Conservation (phyloP, 2,329 filamentous ascomycete genomes). For the Xylaria sp. region DNA sequence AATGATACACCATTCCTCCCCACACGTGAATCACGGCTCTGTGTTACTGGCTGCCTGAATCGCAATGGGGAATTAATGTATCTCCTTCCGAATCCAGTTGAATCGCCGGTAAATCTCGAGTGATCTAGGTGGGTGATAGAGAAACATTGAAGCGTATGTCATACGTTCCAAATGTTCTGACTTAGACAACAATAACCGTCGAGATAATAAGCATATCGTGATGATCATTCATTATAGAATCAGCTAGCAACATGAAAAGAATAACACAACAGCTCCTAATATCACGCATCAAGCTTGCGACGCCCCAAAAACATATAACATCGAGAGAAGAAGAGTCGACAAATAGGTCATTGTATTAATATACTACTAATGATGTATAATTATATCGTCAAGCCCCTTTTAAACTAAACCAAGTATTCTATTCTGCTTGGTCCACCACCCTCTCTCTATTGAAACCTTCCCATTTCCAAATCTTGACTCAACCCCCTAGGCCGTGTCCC, state of each 20-base stretch:
- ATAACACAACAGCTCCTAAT: no score
- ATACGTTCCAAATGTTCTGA: not conserved
- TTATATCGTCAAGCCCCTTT: not conserved
- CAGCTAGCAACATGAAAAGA: no score
- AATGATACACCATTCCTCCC: not conserved
- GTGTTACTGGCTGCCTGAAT: not conserved
- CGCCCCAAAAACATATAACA: no score
- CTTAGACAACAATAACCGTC: not conserved
- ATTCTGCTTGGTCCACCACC: not conserved
- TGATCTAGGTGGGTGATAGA: not conserved
- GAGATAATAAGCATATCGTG: not conserved
- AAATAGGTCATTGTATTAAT: no score
- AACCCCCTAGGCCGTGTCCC: conserved; percentile 12
- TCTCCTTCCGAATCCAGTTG: conserved; percentile 34
- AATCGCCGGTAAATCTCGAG: conserved; percentile 16
- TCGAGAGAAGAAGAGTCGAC: no score
- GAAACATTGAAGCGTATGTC: not conserved
- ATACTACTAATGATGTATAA: not conserved
- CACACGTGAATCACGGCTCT: not conserved
- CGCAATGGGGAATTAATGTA: conserved; percentile 24
- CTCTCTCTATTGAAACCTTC: conserved; percentile 10
- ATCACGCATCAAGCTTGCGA: no score
- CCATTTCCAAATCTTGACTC: conserved; percentile 37
- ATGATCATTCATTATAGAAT: not conserved
- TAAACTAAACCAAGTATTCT: not conserved